A percentile compares a stretch with the other conserved stretches of the same genome.
These are phyloP conservation scores for Aspergillus bombycis DNA, from an alignment of 2,329 filamentous ascomycete genomes.

Conservation along the genomic window DNA sequence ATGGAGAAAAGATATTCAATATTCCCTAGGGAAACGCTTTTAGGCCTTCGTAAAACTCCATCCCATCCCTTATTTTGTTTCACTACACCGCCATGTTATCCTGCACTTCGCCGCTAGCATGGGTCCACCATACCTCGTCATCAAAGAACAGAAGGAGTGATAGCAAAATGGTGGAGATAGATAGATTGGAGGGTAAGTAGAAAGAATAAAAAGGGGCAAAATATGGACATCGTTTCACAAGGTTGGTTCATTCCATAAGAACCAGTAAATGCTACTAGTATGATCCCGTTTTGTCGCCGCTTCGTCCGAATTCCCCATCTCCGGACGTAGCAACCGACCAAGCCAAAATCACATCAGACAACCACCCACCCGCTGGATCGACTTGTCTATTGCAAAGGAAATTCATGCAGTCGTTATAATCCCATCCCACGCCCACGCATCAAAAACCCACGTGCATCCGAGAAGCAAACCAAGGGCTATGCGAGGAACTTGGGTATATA, in stretches of 20 bases:
- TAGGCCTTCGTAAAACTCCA: constrained; percentile 4
- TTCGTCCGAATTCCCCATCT: background rate
- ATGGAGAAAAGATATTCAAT: background rate
- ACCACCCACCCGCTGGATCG: constrained; percentile 6
- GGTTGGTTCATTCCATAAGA: background rate
- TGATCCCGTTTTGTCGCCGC: background rate
- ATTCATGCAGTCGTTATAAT: constrained; percentile 32
- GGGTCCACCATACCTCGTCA: background rate
- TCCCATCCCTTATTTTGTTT: background rate
- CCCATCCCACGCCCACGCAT: constrained; percentile 22
- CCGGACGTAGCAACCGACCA: background rate
- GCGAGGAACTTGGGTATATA: constrained; percentile 33
- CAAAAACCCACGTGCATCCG: constrained; percentile 22
- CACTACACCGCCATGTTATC: background rate
- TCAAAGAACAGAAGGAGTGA: background rate
- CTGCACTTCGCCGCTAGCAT: background rate
- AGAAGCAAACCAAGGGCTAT: constrained; percentile 28
- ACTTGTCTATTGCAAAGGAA: constrained; percentile 27
- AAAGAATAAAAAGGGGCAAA: background rate
- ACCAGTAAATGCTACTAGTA: background rate
- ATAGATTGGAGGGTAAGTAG: background rate
- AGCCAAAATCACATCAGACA: background rate
- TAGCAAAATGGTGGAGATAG: background rate
- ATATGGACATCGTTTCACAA: background rate
- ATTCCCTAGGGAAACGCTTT: constrained; percentile 14